phyloP scores from a whole-genome alignment of 441 rosid species.

The Kokia cookei region DNA sequence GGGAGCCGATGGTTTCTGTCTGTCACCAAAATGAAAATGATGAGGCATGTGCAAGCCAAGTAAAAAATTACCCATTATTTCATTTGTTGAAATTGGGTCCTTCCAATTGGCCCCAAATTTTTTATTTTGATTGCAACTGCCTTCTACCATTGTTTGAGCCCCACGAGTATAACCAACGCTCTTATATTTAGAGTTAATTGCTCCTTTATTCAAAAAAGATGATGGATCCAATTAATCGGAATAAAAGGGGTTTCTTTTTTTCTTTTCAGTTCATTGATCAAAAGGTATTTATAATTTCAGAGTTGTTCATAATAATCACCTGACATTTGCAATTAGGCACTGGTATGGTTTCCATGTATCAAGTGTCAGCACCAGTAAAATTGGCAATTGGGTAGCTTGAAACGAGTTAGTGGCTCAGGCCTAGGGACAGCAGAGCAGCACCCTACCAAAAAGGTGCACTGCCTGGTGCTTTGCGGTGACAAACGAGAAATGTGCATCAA shows the following conservation, averaged over 20 bases:
- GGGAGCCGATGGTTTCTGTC: constrained; percentile 19
- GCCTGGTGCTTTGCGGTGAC: too few relatives aligned
- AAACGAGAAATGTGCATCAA: neutral
- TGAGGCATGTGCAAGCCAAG: constrained; percentile 25
- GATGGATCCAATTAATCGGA: neutral
- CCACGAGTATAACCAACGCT: too few relatives aligned
- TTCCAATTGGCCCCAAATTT: neutral
- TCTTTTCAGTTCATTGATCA: neutral
- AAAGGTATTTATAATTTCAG: neutral
- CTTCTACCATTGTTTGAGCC: neutral
- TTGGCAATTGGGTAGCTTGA: neutral
- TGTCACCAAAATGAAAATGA: constrained; percentile 29
- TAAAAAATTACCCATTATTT: neutral
- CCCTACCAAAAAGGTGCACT: neutral
- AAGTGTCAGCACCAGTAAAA: neutral
- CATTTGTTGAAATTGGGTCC: neutral
- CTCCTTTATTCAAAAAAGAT: neutral
- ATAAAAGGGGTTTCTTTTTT: neutral
- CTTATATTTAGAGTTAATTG: too few relatives aligned
- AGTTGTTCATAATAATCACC: neutral
- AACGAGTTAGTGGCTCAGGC: neutral
- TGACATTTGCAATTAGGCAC: neutral
- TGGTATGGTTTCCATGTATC: neutral
- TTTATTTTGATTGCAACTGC: neutral
- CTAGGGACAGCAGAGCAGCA: neutral